phyloP scores from a whole-genome alignment of 2,329 filamentous ascomycete species.

The Ceratocystis eucalypticola region DNA sequence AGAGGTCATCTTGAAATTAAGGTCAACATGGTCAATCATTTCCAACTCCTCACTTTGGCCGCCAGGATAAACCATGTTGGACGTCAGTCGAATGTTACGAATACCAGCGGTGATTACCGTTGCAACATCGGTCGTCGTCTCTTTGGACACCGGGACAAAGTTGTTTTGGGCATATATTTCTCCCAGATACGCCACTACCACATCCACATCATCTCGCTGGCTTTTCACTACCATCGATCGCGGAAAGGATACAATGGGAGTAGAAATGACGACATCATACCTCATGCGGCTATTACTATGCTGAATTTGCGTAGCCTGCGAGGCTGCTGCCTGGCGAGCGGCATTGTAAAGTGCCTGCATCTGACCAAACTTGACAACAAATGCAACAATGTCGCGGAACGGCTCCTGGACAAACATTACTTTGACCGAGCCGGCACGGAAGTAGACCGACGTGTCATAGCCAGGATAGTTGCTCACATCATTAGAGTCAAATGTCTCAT shows the following conservation, averaged over 20 bases:
- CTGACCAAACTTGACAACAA: conserved; percentile 95
- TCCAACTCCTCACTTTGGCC: conserved; percentile 72
- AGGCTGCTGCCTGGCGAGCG: conserved; percentile 83
- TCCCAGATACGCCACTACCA: conserved; percentile 83
- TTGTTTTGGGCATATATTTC: conserved; percentile 96
- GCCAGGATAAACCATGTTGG: conserved; percentile 67
- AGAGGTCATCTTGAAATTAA: conserved; percentile 85
- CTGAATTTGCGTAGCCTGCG: conserved; percentile 85
- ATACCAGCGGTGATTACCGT: conserved; percentile 89
- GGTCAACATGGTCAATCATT: conserved; percentile 91
- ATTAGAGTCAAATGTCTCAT: conserved; percentile 79
- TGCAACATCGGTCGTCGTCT: conserved; percentile 49
- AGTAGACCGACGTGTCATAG: conserved; percentile 80
- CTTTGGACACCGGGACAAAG: conserved; percentile 42
- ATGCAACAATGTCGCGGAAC: conserved; percentile 95
- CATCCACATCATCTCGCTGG: conserved; percentile 62
- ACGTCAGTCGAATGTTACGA: conserved; percentile 80
- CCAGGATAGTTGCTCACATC: conserved; percentile 67
- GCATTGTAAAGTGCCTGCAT: conserved; percentile 99
- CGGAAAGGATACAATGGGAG: conserved; percentile 91
- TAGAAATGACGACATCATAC: conserved; percentile 86
- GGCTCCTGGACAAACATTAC: conserved; percentile 95
- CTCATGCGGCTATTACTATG: conserved; percentile 82
- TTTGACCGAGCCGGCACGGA: conserved; percentile 89
- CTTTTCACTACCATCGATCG: conserved; percentile 57